Evolutionary conservation across 495 filamentous ascomycete genomes (phyloP), one percentile per base, ranked within the genome.

Genomic region (Cairneyella variabilis): DNA sequence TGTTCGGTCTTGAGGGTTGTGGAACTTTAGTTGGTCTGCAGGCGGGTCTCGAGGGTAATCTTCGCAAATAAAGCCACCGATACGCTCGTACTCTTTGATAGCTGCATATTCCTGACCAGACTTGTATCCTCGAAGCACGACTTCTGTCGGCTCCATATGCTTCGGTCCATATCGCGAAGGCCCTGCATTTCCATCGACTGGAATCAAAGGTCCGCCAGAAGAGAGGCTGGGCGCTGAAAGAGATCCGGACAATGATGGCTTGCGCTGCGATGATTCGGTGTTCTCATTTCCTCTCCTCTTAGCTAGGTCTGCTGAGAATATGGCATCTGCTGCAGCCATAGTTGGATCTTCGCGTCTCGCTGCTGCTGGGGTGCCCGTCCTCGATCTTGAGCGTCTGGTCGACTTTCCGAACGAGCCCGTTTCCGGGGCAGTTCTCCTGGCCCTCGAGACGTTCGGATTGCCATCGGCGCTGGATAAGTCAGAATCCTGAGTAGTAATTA

Each of bases 61-160:
- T 70, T 96, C 91, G 66, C 88, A 92, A 63, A 96, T 90, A 51
- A 82, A 70, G 32, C 91, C 90, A 44, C 76, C 78, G 37, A 90
- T 83, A 43, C 83, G 76, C 72, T 96, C 91, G 67, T 84, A 96
- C 64, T 86, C 84, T 62, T 85, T 83, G 56, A 96, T 85, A 21
- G 89, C 90, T 26, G 89, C 87, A 75, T 89, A 95, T 69, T 93
- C 88, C 23, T 78, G 73, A 39, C 83, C 76, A 30, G 76, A 75
- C 28, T 82, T 79, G 68, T 89, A 95, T n/a, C 91, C 91, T 54
- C 88, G 85, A 21, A 96, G 72, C 22, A 95, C 83, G 52, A 91
- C 81, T 66, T 95, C 89, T 17, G 83, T 90, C 11, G 91, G 89
- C 58, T 82, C 78, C 61, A 77, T 80, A 43, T 77, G 76, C 61